These are phyloP conservation scores for Pestalotiopsis sp. DNA, from an alignment of 2,329 filamentous ascomycete genomes.

Conservation along the genomic window DNA sequence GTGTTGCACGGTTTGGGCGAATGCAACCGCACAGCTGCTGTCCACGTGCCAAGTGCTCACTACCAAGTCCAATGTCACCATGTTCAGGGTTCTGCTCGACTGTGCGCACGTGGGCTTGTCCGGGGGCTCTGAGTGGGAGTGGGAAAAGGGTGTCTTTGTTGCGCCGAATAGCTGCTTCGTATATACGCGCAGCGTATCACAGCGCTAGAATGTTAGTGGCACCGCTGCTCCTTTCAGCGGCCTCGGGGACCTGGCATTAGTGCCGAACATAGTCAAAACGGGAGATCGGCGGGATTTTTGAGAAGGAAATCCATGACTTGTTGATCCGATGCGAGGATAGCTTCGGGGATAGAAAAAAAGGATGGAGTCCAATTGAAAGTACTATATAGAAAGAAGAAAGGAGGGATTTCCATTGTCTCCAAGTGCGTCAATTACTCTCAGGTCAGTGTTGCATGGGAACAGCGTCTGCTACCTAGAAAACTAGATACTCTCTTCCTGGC, in stretches of 20 bases:
- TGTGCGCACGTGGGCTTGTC: constrained; percentile 4
- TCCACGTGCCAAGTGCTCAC: neutral
- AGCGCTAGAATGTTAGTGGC: neutral
- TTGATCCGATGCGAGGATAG: neutral
- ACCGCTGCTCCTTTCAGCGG: neutral
- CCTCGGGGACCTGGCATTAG: neutral
- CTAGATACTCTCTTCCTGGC: too few species aligned
- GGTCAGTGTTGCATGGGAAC: too few species aligned
- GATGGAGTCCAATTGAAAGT: too few species aligned
- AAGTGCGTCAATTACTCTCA: too few species aligned
- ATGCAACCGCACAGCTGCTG: neutral
- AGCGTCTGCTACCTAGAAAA: too few species aligned
- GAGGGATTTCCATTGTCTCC: neutral
- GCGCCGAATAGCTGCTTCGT: neutral
- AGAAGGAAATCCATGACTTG: neutral
- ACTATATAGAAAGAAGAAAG: too few species aligned
- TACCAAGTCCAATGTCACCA: neutral
- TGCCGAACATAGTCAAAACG: constrained; percentile 4
- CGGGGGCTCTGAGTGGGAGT: neutral
- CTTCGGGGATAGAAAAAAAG: neutral
- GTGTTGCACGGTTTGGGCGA: neutral
- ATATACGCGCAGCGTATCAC: neutral
- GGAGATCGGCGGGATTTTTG: neutral
- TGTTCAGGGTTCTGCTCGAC: neutral
- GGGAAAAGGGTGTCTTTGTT: too few species aligned